A percentile compares a stretch with the other conserved stretches of the same genome.
Evolutionary conservation across 1,284 basidiomycete species (phyloP).

Genomic region (Rhodotorula sp.): DNA sequence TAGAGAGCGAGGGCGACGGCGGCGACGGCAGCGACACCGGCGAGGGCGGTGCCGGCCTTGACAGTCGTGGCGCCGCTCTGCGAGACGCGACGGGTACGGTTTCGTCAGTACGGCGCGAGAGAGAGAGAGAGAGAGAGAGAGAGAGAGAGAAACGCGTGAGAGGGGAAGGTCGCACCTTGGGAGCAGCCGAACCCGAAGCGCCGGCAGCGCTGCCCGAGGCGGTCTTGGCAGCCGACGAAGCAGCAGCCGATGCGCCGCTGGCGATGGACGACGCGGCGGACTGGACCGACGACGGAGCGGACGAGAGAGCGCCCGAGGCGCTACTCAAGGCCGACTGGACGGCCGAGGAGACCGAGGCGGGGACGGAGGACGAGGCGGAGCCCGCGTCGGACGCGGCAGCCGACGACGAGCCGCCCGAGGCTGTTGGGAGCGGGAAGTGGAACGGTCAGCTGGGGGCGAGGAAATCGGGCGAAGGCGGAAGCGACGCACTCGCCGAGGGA

Average conservation of each 20-base stretch:
- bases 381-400: constrained; percentile 1
- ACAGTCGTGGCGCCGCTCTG: not conserved
- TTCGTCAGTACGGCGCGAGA: too few relatives aligned
- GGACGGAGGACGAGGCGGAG: not conserved
- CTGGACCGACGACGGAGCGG: not conserved
- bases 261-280: not conserved
- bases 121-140: not conserved
- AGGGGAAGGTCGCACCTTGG: not conserved
- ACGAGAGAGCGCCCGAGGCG: not conserved
- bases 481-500: not conserved
- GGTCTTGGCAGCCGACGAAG: not conserved
- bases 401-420: not conserved
- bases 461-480: not conserved
- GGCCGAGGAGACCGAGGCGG: not conserved
- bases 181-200: not conserved
- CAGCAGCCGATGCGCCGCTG: not conserved
- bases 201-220: not conserved
- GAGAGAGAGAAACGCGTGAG: not conserved
- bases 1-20: constrained; percentile 6
- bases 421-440: not conserved
- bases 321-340: not conserved
- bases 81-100: too few relatives aligned
- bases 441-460: not conserved
- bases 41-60: constrained; percentile 12
- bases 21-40: constrained; percentile 5